phyloP scores from a whole-genome alignment of 441 rosid genomes.

The Euphorbia schlechtendalii region DNA sequence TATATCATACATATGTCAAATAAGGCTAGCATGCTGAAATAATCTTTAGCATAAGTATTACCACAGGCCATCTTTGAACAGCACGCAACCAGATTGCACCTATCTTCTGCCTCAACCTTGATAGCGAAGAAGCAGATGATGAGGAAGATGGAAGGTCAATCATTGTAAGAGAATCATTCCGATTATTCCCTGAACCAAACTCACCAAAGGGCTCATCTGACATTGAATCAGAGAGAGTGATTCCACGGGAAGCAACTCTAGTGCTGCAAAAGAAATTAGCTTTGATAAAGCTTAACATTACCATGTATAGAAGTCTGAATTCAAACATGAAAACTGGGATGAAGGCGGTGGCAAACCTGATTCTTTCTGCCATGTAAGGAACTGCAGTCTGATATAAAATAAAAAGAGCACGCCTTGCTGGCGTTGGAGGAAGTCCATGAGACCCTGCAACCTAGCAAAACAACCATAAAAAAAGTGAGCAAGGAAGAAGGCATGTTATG shows the following conservation, averaged over 20 bases:
- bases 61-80: conserved; percentile 74
- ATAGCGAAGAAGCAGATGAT: conserved; percentile 34
- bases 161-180: conserved; percentile 25
- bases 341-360: conserved; percentile 40
- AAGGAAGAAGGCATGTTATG: too few relatives aligned
- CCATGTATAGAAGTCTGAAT: neutral
- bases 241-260: conserved; percentile 63
- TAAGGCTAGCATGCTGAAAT: neutral
- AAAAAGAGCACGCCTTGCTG: conserved; percentile 85
- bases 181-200: conserved; percentile 27
- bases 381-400: conserved; percentile 71
- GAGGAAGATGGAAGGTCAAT: conserved; percentile 39
- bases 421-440: conserved; percentile 79
- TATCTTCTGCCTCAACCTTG: conserved; percentile 53
- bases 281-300: conserved; percentile 3
- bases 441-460: conserved; percentile 62
- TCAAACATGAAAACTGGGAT: neutral
- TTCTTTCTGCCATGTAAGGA: conserved; percentile 83
- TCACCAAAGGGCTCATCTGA: conserved; percentile 36
- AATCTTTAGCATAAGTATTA: conserved; percentile 25
- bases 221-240: conserved; percentile 50
- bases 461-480: conserved; percentile 1
- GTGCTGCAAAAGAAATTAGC: conserved; percentile 38
- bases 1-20: too few relatives aligned
- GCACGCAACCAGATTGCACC: conserved; percentile 40